Evolutionary conservation across 441 rosid genomes (phyloP).

Genomic region (Erodium moschatum): DNA sequence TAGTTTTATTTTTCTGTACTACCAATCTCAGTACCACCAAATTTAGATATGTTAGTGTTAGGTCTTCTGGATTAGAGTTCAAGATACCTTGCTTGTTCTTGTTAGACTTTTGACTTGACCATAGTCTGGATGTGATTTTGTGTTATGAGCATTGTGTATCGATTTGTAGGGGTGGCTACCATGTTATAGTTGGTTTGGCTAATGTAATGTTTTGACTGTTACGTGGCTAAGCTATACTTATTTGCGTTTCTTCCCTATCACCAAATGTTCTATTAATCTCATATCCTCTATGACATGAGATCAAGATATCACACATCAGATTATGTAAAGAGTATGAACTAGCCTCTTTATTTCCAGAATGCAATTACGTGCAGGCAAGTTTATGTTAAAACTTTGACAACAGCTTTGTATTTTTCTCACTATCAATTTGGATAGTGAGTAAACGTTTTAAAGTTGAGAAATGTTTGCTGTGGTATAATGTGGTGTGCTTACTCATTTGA

Average conservation of each 20-base stretch:
- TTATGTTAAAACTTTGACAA: no score
- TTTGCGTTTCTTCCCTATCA: not conserved
- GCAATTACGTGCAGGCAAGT: no score
- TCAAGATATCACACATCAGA: not conserved
- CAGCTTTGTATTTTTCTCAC: not conserved
- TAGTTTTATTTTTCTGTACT: not conserved
- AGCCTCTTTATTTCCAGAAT: no score
- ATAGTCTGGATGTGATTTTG: no score
- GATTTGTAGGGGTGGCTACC: not conserved
- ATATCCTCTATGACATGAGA: not conserved
- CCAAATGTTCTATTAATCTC: not conserved
- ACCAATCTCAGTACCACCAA: not conserved
- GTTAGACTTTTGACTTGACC: not conserved
- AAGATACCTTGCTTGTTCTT: constrained; percentile 1
- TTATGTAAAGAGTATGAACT: not conserved
- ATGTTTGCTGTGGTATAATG: not conserved
- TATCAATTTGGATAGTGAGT: not conserved
- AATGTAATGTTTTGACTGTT: not conserved
- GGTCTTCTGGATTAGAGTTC: not conserved
- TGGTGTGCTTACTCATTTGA: not conserved
- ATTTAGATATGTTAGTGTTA: not conserved
- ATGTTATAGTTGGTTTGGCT: not conserved
- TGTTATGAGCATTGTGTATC: not conserved
- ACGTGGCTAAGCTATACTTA: not conserved
- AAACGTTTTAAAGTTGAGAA: not conserved